Base-by-base conservation (phyloP, 2,329 filamentous ascomycete genomes). In the Diaporthe sp. region DNA sequence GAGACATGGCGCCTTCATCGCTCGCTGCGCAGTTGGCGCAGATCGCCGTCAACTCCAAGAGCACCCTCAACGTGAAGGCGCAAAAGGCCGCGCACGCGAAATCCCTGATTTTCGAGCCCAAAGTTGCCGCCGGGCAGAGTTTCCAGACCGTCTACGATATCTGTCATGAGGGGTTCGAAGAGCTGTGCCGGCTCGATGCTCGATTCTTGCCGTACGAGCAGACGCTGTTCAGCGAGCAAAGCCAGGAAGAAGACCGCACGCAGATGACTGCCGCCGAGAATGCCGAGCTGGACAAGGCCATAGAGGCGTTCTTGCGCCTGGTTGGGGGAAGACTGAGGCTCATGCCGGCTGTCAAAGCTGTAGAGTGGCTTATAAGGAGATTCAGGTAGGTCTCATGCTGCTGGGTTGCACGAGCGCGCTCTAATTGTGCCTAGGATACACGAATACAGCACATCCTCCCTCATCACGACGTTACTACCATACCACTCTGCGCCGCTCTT, bases 1-100 rank as follows among this genome's bases (percentile, higher is more conserved):
- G 38, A 69, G 55, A 33, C 33, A 76, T 76, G 74, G 74, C 74
- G 54, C 74, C 74, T 38, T 76, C 95, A 76, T 93, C 95, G 82
- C 93, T 99, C 79, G 94, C 96, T 85, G 92, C 95, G 87, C 97
- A 99, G 90, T 88, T 99, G 87, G 95, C 96, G 87, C 92, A 95
- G 82, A 96, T 99, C 82, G 95, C 96, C 79, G 92, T 94, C 78
- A 94, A 94, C 81, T 97, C 95, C 80, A 97, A 96, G 79, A 93
- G 96, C 82, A 93, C 96, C 79, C 91, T 98, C 80, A 95, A 98
- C 82, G 89, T 98, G 79, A 98, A 97, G 85, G 95, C 96, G 80
- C 95, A 98, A 86, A 96, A 95, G 84, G 91, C 94, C 76, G 92
- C 95, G 77, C 97, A 99, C 85, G 95, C 95, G 77, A 96, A 98